Percentiles rank a stretch among this genome's conserved stretches.
These are phyloP conservation scores for Geotrichum klebahnii DNA, from an alignment of 1,139 yeast genomes.

Conservation along the genomic window DNA sequence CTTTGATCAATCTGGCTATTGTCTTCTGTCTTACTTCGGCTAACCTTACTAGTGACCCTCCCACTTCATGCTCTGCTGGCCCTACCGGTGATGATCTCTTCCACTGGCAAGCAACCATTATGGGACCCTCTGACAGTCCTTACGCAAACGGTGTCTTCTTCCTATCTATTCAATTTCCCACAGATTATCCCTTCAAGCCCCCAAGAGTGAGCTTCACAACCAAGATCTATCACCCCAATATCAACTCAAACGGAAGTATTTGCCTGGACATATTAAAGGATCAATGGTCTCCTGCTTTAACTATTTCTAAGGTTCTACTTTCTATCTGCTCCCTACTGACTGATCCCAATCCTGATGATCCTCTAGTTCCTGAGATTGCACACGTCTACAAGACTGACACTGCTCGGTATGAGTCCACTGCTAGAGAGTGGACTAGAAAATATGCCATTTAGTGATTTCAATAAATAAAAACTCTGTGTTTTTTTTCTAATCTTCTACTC, in stretches of 20 bases:
- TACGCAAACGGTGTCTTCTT: slow-evolving; percentile 91
- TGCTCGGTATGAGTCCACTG: slow-evolving; percentile 91
- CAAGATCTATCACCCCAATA: slow-evolving; percentile 85
- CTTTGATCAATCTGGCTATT: too few relatives aligned
- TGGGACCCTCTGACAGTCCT: slow-evolving; percentile 93
- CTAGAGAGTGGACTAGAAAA: slow-evolving; percentile 97
- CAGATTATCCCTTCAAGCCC: slow-evolving; percentile 91
- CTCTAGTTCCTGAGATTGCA: slow-evolving; percentile 96
- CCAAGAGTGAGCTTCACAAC: slow-evolving; percentile 89
- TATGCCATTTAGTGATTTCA: slow-evolving; percentile 65
- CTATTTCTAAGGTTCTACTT: slow-evolving; percentile 80
- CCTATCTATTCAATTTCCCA: slow-evolving; percentile 87
- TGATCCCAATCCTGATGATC: slow-evolving; percentile 98
- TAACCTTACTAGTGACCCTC: slow-evolving; percentile 70
- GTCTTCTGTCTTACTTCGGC: neutral
- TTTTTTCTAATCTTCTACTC: neutral
- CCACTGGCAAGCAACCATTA: slow-evolving; percentile 95
- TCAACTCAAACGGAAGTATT: slow-evolving; percentile 80
- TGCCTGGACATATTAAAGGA: slow-evolving; percentile 81
- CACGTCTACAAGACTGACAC: slow-evolving; percentile 93
- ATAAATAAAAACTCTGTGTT: too few relatives aligned
- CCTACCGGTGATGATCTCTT: slow-evolving; percentile 94
- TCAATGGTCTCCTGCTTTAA: slow-evolving; percentile 88
- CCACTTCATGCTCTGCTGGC: slow-evolving; percentile 97
- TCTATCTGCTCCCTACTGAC: slow-evolving; percentile 87